phyloP scores from a whole-genome alignment of 169 alveolate species.

The Toxoplasma gondii region DNA sequence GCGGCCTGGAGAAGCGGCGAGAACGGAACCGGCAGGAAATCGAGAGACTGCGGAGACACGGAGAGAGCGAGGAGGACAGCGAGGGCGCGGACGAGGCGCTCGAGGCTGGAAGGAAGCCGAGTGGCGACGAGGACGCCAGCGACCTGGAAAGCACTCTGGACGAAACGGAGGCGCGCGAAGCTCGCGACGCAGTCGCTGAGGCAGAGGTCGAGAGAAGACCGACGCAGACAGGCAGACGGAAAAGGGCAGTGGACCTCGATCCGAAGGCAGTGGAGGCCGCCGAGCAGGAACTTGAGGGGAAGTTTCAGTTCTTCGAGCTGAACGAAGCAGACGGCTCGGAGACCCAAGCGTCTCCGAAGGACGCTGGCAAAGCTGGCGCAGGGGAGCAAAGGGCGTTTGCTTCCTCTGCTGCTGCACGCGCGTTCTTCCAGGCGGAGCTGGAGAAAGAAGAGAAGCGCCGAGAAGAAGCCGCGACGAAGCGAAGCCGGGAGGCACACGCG shows the following conservation, averaged over 20 bases:
- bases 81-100: not conserved
- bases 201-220: not conserved
- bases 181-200: not conserved
- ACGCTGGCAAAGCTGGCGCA: not conserved
- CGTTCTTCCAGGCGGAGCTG: constrained; percentile 4
- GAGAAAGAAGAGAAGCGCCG: not conserved
- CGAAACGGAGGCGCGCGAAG: not conserved
- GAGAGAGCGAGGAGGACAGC: not conserved
- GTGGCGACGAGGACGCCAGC: not conserved
- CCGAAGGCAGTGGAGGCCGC: constrained; percentile 8
- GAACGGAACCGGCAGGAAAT: constrained; percentile 25
- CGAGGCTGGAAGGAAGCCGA: not conserved
- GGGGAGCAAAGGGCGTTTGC: not conserved
- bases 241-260: not conserved
- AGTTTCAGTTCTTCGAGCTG: not conserved
- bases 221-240: not conserved
- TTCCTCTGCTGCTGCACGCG: not conserved
- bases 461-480: not conserved
- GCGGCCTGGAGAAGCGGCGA: constrained; percentile 49
- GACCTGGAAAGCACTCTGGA: not conserved
- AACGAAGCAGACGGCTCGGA: not conserved
- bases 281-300: not conserved
- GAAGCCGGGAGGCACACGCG: not conserved
- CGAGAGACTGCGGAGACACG: not conserved
- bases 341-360: not conserved